Evolutionary conservation across 441 rosid genomes (phyloP).

Genomic region (Manihot esculenta): DNA sequence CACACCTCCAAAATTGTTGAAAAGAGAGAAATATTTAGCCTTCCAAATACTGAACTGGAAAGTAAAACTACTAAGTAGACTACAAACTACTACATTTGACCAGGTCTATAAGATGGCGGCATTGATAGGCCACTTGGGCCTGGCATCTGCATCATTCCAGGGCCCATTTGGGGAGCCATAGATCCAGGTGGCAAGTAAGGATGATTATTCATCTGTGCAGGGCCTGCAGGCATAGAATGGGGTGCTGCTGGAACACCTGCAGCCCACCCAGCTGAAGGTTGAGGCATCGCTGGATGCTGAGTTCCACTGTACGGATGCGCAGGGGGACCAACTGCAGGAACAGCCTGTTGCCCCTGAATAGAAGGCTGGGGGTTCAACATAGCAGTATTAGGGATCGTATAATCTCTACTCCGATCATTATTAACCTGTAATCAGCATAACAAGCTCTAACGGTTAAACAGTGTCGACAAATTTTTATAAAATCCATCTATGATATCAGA

Average conservation of each 20-base stretch:
- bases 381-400: slow-evolving; percentile 59
- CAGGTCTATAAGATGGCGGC: slow-evolving; percentile 43
- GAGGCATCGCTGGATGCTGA: slow-evolving; percentile 45
- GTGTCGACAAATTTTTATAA: background rate
- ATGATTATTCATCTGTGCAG: slow-evolving; percentile 48
- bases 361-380: slow-evolving; percentile 64
- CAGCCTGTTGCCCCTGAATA: slow-evolving; percentile 66
- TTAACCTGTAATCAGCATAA: slow-evolving; percentile 56
- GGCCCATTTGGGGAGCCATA: slow-evolving; percentile 45
- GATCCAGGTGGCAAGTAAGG: slow-evolving; percentile 58
- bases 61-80: background rate
- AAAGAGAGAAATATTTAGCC: background rate
- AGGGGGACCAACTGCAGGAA: slow-evolving; percentile 38
- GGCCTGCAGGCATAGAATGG: slow-evolving; percentile 58
- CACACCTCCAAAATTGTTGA: slow-evolving; percentile 19
- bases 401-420: slow-evolving; percentile 92
- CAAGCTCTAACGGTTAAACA: background rate
- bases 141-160: slow-evolving; percentile 61
- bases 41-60: slow-evolving; percentile 13
- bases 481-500: background rate
- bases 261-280: slow-evolving; percentile 66
- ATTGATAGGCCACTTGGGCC: slow-evolving; percentile 31
- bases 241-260: slow-evolving; percentile 38
- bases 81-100: slow-evolving; percentile 39
- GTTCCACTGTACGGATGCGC: slow-evolving; percentile 46